A percentile compares a stretch with the other conserved stretches of the same genome.
These are phyloP conservation scores for Gymnopilus junonius DNA, from an alignment of 768 basidiomycete species.

Conservation along the genomic window DNA sequence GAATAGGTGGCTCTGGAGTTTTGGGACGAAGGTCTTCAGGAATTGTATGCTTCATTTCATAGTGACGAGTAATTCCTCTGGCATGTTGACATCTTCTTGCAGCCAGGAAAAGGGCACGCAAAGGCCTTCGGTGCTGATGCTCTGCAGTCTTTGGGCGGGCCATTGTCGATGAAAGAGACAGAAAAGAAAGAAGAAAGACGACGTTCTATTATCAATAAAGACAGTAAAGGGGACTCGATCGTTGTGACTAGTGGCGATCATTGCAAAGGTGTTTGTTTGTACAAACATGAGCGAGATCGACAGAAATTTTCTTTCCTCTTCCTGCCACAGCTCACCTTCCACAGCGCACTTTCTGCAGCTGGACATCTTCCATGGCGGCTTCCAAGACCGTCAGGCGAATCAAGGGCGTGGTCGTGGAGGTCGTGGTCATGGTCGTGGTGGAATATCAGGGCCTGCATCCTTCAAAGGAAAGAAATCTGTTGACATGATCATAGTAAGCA, in stretches of 20 bases:
- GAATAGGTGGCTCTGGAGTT: neutral
- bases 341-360: neutral
- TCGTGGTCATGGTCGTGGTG: neutral
- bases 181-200: neutral
- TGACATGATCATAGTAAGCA: neutral
- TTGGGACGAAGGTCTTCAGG: neutral
- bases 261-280: too few relatives aligned
- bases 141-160: neutral
- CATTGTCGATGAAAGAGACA: neutral
- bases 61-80: neutral
- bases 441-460: neutral
- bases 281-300: too few relatives aligned
- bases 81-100: neutral
- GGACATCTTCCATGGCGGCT: neutral
- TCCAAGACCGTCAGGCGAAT: neutral
- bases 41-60: neutral
- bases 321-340: neutral
- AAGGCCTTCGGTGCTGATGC: neutral
- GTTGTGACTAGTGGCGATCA: too few relatives aligned
- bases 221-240: too few relatives aligned
- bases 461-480: neutral
- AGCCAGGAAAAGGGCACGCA: neutral
- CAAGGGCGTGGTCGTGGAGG: neutral
- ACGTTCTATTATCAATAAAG: neutral
- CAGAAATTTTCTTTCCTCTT: too few relatives aligned